Conservation (phyloP, 352 stramenopile genomes). For the Blastocystis sp. region DNA sequence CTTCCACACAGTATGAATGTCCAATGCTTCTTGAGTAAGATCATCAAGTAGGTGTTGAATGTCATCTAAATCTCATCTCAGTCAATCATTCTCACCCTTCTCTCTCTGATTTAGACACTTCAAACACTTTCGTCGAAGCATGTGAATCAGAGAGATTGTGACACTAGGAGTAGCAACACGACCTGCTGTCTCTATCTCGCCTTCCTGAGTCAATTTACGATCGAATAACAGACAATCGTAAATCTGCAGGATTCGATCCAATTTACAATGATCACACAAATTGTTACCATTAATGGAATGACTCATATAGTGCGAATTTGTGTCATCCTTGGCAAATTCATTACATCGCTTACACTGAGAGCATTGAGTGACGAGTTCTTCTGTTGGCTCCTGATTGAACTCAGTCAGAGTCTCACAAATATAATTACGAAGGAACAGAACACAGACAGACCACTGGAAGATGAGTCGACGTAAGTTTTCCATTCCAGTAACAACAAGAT, state of each 20-base stretch:
- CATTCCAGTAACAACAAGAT: not conserved
- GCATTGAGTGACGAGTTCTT: not conserved
- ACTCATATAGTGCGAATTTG: not conserved
- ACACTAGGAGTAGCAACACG: not conserved
- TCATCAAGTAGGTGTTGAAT: not conserved
- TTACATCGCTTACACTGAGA: not conserved
- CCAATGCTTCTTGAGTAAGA: not conserved
- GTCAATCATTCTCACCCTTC: not conserved
- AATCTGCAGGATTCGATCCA: not conserved
- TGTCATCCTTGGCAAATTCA: not conserved
- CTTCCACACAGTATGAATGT: constrained; percentile 1
- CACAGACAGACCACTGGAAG: not conserved
- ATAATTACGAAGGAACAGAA: not conserved
- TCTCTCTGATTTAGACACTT: not conserved
- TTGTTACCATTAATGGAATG: not conserved
- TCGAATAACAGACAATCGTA: constrained; percentile 42
- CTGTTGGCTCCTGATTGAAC: not conserved
- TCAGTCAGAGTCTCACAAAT: not conserved
- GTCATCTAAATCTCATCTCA: not conserved
- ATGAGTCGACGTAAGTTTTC: not conserved
- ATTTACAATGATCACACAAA: not conserved
- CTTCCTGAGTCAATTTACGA: not conserved
- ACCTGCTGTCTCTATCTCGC: not conserved
- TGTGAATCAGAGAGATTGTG: not conserved
- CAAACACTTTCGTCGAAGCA: not conserved